Evolutionary conservation across 768 basidiomycete species (phyloP).

Genomic region (Phanerochaete sordida): DNA sequence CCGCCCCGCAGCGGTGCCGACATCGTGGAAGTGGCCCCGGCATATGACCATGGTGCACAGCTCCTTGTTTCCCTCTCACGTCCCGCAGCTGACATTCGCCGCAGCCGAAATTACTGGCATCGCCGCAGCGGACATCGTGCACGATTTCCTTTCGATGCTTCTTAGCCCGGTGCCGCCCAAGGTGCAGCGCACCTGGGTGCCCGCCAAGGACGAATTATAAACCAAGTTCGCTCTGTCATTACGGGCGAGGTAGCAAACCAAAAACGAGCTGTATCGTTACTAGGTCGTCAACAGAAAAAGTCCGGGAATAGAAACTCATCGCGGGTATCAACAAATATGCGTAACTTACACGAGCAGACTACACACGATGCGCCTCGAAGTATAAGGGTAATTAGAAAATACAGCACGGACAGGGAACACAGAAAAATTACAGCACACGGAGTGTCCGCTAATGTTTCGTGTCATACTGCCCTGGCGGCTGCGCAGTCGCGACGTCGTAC

Average conservation of each 20-base stretch:
- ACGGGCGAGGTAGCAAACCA: not conserved
- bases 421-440: not conserved
- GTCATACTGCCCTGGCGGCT: slow-evolving; percentile 52
- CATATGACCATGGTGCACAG: slow-evolving; percentile 66
- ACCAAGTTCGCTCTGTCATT: not conserved
- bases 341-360: not conserved
- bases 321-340: not conserved
- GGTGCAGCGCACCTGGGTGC: slow-evolving; percentile 13
- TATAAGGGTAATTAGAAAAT: not conserved
- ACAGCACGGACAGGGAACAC: not conserved
- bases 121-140: slow-evolving; percentile 64
- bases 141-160: slow-evolving; percentile 66
- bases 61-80: slow-evolving; percentile 3
- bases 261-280: not conserved
- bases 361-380: not conserved
- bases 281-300: not conserved
- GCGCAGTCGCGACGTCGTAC: slow-evolving; percentile 56
- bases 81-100: not conserved
- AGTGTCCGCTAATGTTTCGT: slow-evolving; percentile 28
- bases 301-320: not conserved
- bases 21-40: slow-evolving; percentile 71
- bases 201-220: slow-evolving; percentile 21
- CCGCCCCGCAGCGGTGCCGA: slow-evolving; percentile 50
- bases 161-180: slow-evolving; percentile 40
- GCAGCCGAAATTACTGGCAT: slow-evolving; percentile 66